Evolutionary conservation across 352 stramenopile genomes (phyloP), one percentile per base, ranked within the genome.

Genomic region (Globisporangium alternatum): DNA sequence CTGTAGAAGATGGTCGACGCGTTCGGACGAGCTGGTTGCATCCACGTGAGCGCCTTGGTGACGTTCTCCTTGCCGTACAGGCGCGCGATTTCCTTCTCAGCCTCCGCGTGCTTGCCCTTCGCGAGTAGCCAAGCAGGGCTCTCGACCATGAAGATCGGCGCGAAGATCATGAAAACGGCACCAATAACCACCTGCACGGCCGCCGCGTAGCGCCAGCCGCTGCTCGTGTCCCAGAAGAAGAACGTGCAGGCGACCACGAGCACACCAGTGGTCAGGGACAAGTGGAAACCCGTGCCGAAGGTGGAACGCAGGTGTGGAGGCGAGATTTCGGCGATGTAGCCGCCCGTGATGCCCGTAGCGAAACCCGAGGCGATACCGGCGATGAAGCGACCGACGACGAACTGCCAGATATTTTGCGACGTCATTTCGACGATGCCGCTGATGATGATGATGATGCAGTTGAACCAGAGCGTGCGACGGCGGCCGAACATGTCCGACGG

Each of bases 201-300:
- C 51, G 76, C 81, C 60, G 85, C 82, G 64, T 83, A 78, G 9
- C 82, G 78, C 80, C 80, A 91, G 31, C 77, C 80, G 28, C 67
- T 71, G 19, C 71, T 52, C 19, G 79, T 80, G 68, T 85, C 71
- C 44, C 73, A 66, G 67, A 83, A 86, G 62, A 83, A 90, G 67
- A 88, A 81, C 9, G 75, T 75, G 2, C 63, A 74, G 3, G 67
- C 70, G 22, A 82, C 77, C 31, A 79, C 60, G 28, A 86, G 60
- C 25, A 81, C 71, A 25, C 77, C 77, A 30, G 76, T 59, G 0
- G 77, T 79, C 33, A 82, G 74, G 6, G 64, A 62, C 57, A 53
- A 70, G 56, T 84, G 75, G 7, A 79, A 63, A 35, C 73, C 67
- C 5, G 66, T 68, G 19, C 74, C 74, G 31, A 83, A 74, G 10